These are phyloP conservation scores for Cladophialophora yegresii DNA, from an alignment of 2,329 filamentous ascomycete species.

Conservation along the genomic window DNA sequence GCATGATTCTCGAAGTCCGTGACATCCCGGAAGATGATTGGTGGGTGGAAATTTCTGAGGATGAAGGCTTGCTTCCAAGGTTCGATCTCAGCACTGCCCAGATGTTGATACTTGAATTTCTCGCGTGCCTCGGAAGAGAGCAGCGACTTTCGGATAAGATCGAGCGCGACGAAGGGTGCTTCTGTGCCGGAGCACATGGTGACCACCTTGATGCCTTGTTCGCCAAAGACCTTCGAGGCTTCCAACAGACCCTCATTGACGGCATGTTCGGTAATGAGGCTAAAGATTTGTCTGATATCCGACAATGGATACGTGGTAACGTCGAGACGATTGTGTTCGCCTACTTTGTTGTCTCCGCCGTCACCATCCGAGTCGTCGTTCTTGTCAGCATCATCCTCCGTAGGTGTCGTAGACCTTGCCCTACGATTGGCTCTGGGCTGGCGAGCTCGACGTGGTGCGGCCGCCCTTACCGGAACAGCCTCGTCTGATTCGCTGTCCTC, in stretches of 20 bases:
- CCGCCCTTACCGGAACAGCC: neutral
- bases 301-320: conserved; percentile 46
- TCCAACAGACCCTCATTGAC: conserved; percentile 41
- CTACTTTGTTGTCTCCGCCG: neutral
- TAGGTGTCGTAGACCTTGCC: neutral
- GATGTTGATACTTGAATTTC: conserved; percentile 54
- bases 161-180: conserved; percentile 67
- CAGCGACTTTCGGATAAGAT: conserved; percentile 55
- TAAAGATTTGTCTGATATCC: conserved; percentile 54
- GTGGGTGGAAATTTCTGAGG: conserved; percentile 58
- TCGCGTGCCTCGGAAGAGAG: conserved; percentile 38
- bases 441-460: neutral
- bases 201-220: conserved; percentile 56
- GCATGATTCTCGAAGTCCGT: conserved; percentile 54
- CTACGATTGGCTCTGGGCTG: neutral
- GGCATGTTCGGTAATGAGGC: conserved; percentile 46
- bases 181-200: conserved; percentile 82
- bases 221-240: conserved; percentile 42
- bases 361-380: conserved; percentile 4
- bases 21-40: conserved; percentile 61
- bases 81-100: conserved; percentile 66
- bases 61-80: conserved; percentile 67
- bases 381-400: neutral
- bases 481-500: neutral
- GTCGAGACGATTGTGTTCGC: conserved; percentile 22